phyloP scores from a whole-genome alignment of 163 green algal species.

The Volvox carteri region DNA sequence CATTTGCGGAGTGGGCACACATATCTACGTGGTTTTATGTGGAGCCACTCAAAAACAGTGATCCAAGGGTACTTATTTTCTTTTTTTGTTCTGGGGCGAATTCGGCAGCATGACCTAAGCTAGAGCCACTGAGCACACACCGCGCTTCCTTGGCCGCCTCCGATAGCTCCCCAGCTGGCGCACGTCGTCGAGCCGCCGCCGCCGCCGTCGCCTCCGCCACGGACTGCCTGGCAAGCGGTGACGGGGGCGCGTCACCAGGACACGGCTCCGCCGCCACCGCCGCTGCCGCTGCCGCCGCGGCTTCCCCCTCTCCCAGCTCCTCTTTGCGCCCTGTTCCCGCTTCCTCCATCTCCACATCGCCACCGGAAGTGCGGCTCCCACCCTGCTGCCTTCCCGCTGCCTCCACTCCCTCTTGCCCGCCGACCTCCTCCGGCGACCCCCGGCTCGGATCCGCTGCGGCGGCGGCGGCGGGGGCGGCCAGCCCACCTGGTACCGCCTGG shows the following conservation, averaged over 20 bases:
- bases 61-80: no score
- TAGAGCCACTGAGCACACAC: not conserved
- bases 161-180: not conserved
- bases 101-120: no score
- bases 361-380: not conserved
- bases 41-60: no score
- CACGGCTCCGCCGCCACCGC: not conserved
- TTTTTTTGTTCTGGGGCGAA: no score
- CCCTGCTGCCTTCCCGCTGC: not conserved
- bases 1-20: not conserved
- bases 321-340: not conserved
- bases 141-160: slow-evolving; percentile 17
- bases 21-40: no score
- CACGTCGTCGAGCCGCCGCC: slow-evolving; percentile 20
- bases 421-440: not conserved
- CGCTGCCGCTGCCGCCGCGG: not conserved
- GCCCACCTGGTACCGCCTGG: no score
- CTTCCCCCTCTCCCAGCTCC: not conserved
- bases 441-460: not conserved
- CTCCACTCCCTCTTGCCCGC: not conserved
- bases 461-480: no score
- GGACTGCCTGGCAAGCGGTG: slow-evolving; percentile 6
- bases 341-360: not conserved
- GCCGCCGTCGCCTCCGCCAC: slow-evolving; percentile 9
- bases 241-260: slow-evolving; percentile 19